Evolutionary conservation across 805 yeast genomes (phyloP), one percentile per base, ranked within the genome.

Genomic region (Maudiozyma saulgeensis): DNA sequence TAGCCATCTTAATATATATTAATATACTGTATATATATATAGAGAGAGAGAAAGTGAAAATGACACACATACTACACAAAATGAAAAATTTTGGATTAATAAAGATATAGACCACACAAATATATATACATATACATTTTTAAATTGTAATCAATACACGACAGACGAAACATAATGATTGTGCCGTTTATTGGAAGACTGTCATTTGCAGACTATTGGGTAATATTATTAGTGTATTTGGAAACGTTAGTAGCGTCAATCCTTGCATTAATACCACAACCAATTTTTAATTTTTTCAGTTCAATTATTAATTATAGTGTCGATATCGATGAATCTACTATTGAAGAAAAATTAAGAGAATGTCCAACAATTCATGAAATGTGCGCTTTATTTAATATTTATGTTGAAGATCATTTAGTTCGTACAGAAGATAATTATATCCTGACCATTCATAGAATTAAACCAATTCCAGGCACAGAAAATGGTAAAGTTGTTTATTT

Each of bases 351-450:
- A 44, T 43, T 61, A 31, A 49, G 63, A 23, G 42, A 54, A 41
- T 78, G 85, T 16, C 63, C 68, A 4, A 70, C 73, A 43, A 80
- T 90, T 52, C 78, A 76, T 45, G 82, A 82, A 44, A 79, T 90
- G 71, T 84, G 89, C 51, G 66, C 58, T 1, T 52, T 84, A 1
- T 86, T 81, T 61, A 91, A 89, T 1, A 86, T 84, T 57, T 71
- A 68, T 1, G 74, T 83, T 13, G 90, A 89, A 56, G 86, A 83
- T 58, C 90, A 87, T 60, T 69, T 91, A 11, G 88, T 88, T 1
- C 69, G 74, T 46, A 90, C 97, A 0, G 68, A 73, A 42, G 97
- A 90, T 62, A 84, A 83, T 34, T 90, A 87, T 60, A 60, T 87
- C 19, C 70, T 90, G 26, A 84, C 89, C 0, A 55, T 88, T 2